These are phyloP conservation scores for Hypholoma fasciculare DNA, from an alignment of 768 basidiomycete species.

Conservation along the genomic window DNA sequence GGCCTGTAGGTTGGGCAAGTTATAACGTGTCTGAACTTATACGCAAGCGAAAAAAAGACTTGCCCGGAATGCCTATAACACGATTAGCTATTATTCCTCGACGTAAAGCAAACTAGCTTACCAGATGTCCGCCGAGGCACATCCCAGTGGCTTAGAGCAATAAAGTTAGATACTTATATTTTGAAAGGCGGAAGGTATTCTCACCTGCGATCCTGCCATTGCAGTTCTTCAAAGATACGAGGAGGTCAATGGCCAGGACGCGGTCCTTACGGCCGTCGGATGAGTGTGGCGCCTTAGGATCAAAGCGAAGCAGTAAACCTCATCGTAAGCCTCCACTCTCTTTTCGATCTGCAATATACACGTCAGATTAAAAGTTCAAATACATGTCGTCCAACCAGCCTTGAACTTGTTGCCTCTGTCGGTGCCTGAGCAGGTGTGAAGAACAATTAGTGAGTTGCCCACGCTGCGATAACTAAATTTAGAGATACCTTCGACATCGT, in stretches of 20 bases:
- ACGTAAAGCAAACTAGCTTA: slow-evolving; percentile 31
- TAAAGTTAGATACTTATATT: background rate
- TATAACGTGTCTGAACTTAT: background rate
- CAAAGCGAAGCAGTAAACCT: slow-evolving; percentile 44
- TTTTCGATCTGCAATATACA: slow-evolving; percentile 70
- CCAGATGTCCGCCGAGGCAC: slow-evolving; percentile 88
- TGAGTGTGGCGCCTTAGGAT: background rate
- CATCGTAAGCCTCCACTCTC: slow-evolving; percentile 82
- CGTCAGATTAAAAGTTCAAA: background rate
- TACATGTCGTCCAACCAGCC: slow-evolving; percentile 35
- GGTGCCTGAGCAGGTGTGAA: slow-evolving; percentile 14
- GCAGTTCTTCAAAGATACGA: slow-evolving; percentile 75
- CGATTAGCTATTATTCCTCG: background rate
- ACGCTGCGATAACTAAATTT: too few relatives aligned
- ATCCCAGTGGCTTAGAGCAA: slow-evolving; percentile 71
- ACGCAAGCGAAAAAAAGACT: background rate
- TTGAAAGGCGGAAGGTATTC: slow-evolving; percentile 19
- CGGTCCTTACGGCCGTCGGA: slow-evolving; percentile 57
- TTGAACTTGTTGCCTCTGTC: slow-evolving; percentile 93
- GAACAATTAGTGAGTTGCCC: too few relatives aligned
- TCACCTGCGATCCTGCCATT: slow-evolving; percentile 87
- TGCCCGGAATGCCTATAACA: slow-evolving; percentile 39
- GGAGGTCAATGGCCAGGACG: slow-evolving; percentile 71
- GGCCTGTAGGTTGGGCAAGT: slow-evolving; percentile 47
- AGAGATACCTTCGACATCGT: slow-evolving; percentile 74